Conservation (phyloP, 176 grass and related monocot species). For the Hordeum vulgare region MorexV3_pseudomolecules_assembly NC_058522.1:407075205-407075704, state of each 20-base stretch:
- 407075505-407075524: conserved; percentile 90
- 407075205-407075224: conserved; percentile 98
- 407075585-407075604: conserved; percentile 98
- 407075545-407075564: conserved; percentile 99
- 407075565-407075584: conserved; percentile 96
- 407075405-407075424: conserved; percentile 98
- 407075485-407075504: conserved; percentile 99
- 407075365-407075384: conserved; percentile 95
- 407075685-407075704: conserved; percentile 97
- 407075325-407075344: conserved; percentile 88
- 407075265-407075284: conserved; percentile 97
- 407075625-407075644: conserved; percentile 99
- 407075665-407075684: conserved; percentile 93
- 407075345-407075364: conserved; percentile 91
- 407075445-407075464: conserved; percentile 98
- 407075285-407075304: conserved; percentile 99
- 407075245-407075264: conserved; percentile 96
- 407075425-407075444: conserved; percentile 96
- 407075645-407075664: conserved; percentile 98
- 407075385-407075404: conserved; percentile 98
- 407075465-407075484: conserved; percentile 99
- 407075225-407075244: conserved; percentile 99
- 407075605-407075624: conserved; percentile 97
- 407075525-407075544: conserved; percentile 98
- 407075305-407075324: conserved; percentile 96